A percentile compares a stretch with the other conserved stretches of the same genome.
These are phyloP conservation scores for Setomelanomma holmii DNA, from an alignment of 2,329 filamentous ascomycete species.

Conservation along the genomic window DNA sequence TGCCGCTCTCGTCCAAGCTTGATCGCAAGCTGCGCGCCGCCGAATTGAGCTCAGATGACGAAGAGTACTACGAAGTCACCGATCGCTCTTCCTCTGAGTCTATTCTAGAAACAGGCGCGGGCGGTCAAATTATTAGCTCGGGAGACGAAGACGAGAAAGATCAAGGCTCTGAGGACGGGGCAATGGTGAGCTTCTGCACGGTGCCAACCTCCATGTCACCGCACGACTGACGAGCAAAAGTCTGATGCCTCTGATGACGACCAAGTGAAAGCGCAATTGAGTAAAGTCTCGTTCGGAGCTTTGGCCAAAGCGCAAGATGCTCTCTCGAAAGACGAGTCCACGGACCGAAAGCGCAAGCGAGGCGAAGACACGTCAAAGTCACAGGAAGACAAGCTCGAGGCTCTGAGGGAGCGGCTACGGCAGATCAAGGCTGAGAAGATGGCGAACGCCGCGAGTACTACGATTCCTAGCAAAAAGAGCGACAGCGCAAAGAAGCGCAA, in stretches of 20 bases:
- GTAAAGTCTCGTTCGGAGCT: constrained; percentile 84
- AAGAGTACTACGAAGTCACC: constrained; percentile 50
- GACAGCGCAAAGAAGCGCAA: constrained; percentile 23
- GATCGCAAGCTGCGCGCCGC: constrained; percentile 45
- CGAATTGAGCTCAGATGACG: constrained; percentile 46
- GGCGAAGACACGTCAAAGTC: constrained; percentile 47
- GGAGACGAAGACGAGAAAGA: constrained; percentile 38
- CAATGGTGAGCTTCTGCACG: constrained; percentile 24
- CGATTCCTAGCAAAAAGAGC: constrained; percentile 28
- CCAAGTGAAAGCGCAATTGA: constrained; percentile 56
- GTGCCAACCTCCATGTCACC: not conserved
- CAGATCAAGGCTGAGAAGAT: constrained; percentile 53
- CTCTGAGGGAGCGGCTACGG: constrained; percentile 53
- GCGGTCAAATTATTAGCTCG: constrained; percentile 45
- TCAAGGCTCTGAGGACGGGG: constrained; percentile 30
- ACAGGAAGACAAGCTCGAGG: constrained; percentile 56
- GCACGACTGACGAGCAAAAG: constrained; percentile 19
- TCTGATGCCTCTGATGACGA: constrained; percentile 48
- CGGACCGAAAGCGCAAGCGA: constrained; percentile 52
- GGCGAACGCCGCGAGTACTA: constrained; percentile 27
- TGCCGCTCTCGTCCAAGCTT: constrained; percentile 46
- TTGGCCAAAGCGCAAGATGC: constrained; percentile 84
- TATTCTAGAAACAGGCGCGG: constrained; percentile 47
- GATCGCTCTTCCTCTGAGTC: constrained; percentile 50
- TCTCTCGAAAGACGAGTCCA: constrained; percentile 53